Base-by-base conservation (phyloP, 305 asterid species). In the Solanum chacoense region DNA sequence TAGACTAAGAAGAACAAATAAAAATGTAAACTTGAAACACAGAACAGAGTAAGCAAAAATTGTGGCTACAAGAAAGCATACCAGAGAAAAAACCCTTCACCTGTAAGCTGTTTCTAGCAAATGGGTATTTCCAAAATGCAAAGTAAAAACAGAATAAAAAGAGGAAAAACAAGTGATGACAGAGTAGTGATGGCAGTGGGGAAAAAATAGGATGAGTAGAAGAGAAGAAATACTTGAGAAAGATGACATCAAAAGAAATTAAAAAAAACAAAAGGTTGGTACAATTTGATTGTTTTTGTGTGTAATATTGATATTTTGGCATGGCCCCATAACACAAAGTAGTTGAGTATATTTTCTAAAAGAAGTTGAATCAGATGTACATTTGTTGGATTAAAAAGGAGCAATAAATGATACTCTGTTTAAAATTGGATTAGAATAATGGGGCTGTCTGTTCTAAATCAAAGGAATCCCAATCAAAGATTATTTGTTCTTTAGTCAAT, bases 201-300 rank as follows among this genome's bases (percentile, higher is more conserved):
- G 65, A 85, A 59, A 59, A 89, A 84, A 74, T 87, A 88, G 90
- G 88, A 87, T 88, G 95, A 95, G 96, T 93, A 91, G 92, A 91
- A 93, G 87, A 89, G 94, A 94, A 94, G 96, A 91, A 94, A 95
- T 88, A 91, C 94, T 90, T 90, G 91, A 90, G 87, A 86, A 77
- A 85, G 80, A 90, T 88, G 93, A 92, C 86, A 88, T 80, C 84
- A 87, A 76, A 85, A 65, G 37, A 29, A 80, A 78, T 18, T 79
- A 74, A 89, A 89, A 90, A 89, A 88, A 88, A 88, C 90, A 91
- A 89, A 91, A 91, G 89, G 92, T 90, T 88, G 94, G 92, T 93
- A 90, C 86, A 42, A 31, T 69, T 42, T 69, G 88, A 76, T 76
- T 5, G 11, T 35, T 8, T 4, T 65, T 69, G 38, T 69, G 59